Base-by-base conservation (phyloP, 2,329 filamentous ascomycete genomes). In the Phyllachora maydis region DNA sequence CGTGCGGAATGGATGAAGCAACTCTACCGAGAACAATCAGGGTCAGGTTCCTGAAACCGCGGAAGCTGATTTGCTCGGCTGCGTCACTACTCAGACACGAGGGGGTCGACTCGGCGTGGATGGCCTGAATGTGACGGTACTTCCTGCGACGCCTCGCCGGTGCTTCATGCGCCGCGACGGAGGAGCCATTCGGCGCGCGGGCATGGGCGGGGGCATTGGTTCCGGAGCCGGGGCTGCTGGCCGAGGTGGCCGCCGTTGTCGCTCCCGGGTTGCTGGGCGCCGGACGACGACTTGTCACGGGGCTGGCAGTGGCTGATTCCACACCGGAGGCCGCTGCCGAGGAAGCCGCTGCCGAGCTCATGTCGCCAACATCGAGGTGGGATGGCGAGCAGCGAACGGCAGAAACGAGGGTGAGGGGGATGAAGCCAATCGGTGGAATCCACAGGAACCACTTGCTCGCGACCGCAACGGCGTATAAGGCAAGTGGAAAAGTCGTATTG, bases 21-120 rank as follows among this genome's bases (percentile, higher is more conserved):
- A 7, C 31, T 61, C 32, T 60, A 88, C 79, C 69, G 30, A 92
- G 52, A 18, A 93, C 79, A 39, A 95, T 72, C 18, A 92, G 77
- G 79, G 93, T 92, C 32, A 98, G 62, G 43, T 98, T 98, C 29
- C 85, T 63, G 43, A 98, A 95, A 1, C 88, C 88, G 10, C 92
- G 52, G 42, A 93, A 95, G 44, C 79, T 92, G 12, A 83, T 79
- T 3, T 70, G 56, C 8, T 54, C 54, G 21, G 64, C 50, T 2
- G 79, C 65, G 43, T 95, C 88, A 38, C 83, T 75, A 49, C 81
- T 92, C 22, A 95, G 58, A 37, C 76, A 82, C 13, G 85, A 92
- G 6, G 75, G 67, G 28, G 68, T 65, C 18, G 62, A 49, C 35
- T 63, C 45, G 6, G 70, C 69, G 48, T 98, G 88, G 17, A 90